phyloP scores from a whole-genome alignment of 2,329 filamentous ascomycete species.

The Sporothrix brunneoviolacea region DNA sequence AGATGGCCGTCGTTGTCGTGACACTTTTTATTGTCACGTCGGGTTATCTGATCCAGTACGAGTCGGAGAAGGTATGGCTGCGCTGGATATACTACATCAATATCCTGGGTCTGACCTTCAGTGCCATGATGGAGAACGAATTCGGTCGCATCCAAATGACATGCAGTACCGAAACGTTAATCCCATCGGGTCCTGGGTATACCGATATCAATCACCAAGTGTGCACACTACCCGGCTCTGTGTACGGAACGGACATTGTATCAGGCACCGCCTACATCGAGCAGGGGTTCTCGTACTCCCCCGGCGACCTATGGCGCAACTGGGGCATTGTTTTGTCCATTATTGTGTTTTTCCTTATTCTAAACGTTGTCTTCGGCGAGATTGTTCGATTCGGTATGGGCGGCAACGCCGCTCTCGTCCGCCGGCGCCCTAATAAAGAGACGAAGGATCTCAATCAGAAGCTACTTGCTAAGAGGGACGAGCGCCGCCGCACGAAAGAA shows the following conservation, averaged over 20 bases:
- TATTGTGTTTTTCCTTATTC: conserved; percentile 65
- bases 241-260: conserved; percentile 56
- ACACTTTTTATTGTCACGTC: conserved; percentile 75
- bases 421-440: conserved; percentile 62
- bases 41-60: conserved; percentile 78
- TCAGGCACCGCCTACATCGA: conserved; percentile 63
- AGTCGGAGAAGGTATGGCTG: conserved; percentile 66
- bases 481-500: conserved; percentile 41
- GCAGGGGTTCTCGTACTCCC: conserved; percentile 59
- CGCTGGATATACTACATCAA: conserved; percentile 81
- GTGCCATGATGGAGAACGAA: conserved; percentile 79
- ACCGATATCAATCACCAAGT: conserved; percentile 66
- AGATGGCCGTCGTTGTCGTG: conserved; percentile 71
- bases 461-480: conserved; percentile 52
- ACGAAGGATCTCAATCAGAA: conserved; percentile 58
- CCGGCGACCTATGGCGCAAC: conserved; percentile 70
- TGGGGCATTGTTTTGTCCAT: conserved; percentile 73
- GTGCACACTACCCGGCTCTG: conserved; percentile 71
- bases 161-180: conserved; percentile 60
- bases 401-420: conserved; percentile 74
- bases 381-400: conserved; percentile 70
- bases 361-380: conserved; percentile 75
- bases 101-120: conserved; percentile 64
- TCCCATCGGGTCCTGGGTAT: conserved; percentile 67
- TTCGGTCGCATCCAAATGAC: conserved; percentile 63